phyloP scores from a whole-genome alignment of 2,329 filamentous ascomycete genomes.

The Coniochaeta sp. region DNA sequence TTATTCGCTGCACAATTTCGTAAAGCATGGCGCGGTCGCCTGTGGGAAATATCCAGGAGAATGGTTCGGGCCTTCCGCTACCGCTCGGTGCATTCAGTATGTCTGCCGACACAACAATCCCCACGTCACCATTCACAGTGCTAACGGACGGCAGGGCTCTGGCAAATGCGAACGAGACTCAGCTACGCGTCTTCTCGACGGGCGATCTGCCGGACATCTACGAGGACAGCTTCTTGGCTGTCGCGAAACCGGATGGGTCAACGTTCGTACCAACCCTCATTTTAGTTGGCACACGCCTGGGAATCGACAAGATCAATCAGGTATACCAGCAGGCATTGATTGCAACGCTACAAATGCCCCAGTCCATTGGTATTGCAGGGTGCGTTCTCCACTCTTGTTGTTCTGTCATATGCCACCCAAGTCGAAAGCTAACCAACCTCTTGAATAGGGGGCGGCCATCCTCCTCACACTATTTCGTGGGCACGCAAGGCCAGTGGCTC shows the following conservation, averaged over 20 bases:
- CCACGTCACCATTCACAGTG: neutral
- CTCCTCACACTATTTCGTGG: conserved; percentile 64
- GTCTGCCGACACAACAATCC: conserved; percentile 21
- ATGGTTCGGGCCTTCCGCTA: conserved; percentile 98
- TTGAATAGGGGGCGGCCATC: conserved; percentile 73
- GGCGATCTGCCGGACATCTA: conserved; percentile 90
- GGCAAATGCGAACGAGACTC: conserved; percentile 56
- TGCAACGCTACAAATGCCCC: conserved; percentile 73
- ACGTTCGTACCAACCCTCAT: conserved; percentile 79
- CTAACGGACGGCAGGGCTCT: conserved; percentile 56
- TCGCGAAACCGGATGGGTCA: conserved; percentile 61
- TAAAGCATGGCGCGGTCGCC: conserved; percentile 74
- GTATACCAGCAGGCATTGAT: conserved; percentile 95
- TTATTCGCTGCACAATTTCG: conserved; percentile 93
- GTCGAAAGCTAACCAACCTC: no score
- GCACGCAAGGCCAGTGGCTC: conserved; percentile 61
- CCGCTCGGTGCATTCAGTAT: conserved; percentile 88
- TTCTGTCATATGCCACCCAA: neutral
- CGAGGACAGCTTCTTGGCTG: conserved; percentile 75
- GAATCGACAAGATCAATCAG: conserved; percentile 88
- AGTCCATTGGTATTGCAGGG: conserved; percentile 96
- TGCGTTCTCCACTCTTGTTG: conserved; percentile 33
- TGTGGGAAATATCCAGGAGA: conserved; percentile 95
- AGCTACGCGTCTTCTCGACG: conserved; percentile 77
- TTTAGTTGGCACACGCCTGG: conserved; percentile 79